These are phyloP conservation scores for Hymenoscyphus linearis DNA, from an alignment of 2,329 filamentous ascomycete genomes.

Conservation along the genomic window DNA sequence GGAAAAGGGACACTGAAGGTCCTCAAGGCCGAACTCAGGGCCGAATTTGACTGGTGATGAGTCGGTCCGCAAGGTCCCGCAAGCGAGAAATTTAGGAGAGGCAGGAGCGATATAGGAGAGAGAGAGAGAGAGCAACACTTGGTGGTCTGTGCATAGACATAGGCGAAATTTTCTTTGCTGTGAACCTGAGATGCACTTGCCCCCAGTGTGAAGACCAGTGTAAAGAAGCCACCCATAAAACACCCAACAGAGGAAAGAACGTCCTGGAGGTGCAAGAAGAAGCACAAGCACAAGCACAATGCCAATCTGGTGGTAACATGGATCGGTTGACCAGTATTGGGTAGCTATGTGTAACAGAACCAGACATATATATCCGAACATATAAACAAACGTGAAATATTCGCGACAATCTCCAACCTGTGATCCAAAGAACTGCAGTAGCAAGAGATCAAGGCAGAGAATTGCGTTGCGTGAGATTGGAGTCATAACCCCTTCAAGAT, in stretches of 20 bases:
- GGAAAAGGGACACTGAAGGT: not conserved
- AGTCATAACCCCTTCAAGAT: not conserved
- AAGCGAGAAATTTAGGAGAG: not conserved
- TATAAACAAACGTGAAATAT: not conserved
- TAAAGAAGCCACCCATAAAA: not conserved
- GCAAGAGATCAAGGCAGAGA: not conserved
- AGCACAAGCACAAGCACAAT: not conserved
- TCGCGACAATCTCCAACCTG: not conserved
- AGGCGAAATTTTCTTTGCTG: not conserved
- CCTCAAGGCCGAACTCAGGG: not conserved
- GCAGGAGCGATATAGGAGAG: conserved; percentile 3
- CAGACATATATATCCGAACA: not conserved
- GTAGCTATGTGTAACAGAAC: not conserved
- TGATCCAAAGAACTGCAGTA: too few species aligned
- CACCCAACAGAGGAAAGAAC: not conserved
- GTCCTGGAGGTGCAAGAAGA: not conserved
- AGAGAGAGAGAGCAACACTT: too few species aligned
- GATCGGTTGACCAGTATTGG: too few species aligned
- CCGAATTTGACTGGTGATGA: not conserved
- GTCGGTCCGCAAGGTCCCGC: not conserved
- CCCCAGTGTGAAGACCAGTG: not conserved
- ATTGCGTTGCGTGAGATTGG: not conserved
- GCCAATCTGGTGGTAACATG: not conserved
- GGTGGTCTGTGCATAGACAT: not conserved
- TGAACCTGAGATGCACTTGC: not conserved